Percentiles rank a stretch among this genome's conserved stretches.
Evolutionary conservation across 257 asterid genomes (phyloP).

Genomic region (Solanum virginianum): DNA sequence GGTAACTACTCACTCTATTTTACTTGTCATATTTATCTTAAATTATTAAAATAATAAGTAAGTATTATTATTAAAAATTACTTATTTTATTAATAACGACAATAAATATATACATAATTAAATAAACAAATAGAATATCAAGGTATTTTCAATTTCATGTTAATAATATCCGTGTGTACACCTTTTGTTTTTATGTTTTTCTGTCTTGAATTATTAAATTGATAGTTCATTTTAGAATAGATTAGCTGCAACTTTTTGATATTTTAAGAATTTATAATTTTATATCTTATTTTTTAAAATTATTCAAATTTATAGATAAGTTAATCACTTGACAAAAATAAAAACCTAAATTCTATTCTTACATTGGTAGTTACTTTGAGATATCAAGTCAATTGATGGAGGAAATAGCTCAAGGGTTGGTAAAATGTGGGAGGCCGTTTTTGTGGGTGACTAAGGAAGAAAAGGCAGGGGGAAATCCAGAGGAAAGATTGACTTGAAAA

Average conservation of each 20-base stretch:
- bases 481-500: neutral
- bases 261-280: neutral
- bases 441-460: constrained; percentile 12
- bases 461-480: neutral
- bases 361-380: constrained; percentile 1
- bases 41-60: neutral
- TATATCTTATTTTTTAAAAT: neutral
- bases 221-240: neutral
- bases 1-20: neutral
- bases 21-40: neutral
- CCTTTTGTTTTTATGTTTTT: no score
- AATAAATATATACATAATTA: no score
- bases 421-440: constrained; percentile 8
- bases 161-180: neutral
- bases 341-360: neutral
- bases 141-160: neutral
- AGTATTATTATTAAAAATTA: neutral
- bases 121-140: no score
- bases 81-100: neutral
- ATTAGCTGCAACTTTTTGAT: neutral
- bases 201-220: neutral
- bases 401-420: constrained; percentile 7
- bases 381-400: constrained; percentile 5
- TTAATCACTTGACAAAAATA: neutral
- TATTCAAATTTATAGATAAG: neutral